A percentile compares a stretch with the other conserved stretches of the same genome.
Conservation (phyloP, 2,329 filamentous ascomycete genomes). For the Neofusicoccum parvum region DNA sequence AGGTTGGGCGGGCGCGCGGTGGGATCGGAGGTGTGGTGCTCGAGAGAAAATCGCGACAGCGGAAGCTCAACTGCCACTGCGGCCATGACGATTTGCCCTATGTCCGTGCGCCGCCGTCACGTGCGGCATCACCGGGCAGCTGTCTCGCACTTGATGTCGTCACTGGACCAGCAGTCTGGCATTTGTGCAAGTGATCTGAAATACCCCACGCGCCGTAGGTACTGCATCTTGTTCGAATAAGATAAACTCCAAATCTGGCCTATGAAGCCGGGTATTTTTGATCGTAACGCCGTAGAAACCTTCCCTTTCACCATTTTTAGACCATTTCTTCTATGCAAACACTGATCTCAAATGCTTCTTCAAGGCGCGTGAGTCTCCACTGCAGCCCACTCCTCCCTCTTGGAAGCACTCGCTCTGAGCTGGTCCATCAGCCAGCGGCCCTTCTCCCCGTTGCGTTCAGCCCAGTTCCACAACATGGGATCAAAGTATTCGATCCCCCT, state of each 20-base stretch:
- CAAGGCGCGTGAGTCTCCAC: not conserved
- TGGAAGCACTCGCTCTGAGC: not conserved
- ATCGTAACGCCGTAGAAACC: not conserved
- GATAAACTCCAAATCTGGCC: too few relatives aligned
- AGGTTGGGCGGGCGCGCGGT: constrained; percentile 8
- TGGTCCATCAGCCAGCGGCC: constrained; percentile 9
- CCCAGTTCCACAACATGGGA: constrained; percentile 17
- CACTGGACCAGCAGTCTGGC: too few relatives aligned
- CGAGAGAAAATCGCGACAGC: constrained; percentile 12
- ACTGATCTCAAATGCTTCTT: too few relatives aligned
- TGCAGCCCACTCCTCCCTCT: not conserved
- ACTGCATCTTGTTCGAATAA: too few relatives aligned
- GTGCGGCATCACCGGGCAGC: not conserved
- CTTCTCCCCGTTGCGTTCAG: not conserved
- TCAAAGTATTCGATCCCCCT: not conserved
- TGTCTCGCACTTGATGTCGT: too few relatives aligned
- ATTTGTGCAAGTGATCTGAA: too few relatives aligned
- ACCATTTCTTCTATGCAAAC: not conserved
- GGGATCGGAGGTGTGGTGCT: not conserved
- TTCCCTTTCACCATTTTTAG: too few relatives aligned
- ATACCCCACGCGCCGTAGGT: too few relatives aligned
- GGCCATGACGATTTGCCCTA: not conserved
- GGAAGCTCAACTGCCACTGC: not conserved
- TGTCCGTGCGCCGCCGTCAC: constrained; percentile 5
- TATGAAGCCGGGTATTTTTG: not conserved